Conservation (phyloP, 2,329 filamentous ascomycete genomes). For the Clarireedia paspali region DNA sequence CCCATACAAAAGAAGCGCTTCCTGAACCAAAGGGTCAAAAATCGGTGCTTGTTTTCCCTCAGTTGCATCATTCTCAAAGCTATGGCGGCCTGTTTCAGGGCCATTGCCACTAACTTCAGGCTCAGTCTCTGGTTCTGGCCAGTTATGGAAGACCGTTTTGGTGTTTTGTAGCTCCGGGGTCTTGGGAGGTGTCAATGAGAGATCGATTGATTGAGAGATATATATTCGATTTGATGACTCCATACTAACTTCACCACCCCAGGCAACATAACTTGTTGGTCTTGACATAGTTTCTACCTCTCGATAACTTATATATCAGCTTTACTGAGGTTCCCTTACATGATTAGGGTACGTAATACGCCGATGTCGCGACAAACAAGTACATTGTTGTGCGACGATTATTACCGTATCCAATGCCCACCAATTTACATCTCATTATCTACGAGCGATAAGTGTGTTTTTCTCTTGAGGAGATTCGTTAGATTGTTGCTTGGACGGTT, state of each 20-base stretch:
- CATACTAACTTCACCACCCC: neutral
- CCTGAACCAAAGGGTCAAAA: constrained; percentile 30
- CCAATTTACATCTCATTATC: no score
- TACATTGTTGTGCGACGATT: no score
- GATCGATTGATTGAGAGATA: constrained; percentile 17
- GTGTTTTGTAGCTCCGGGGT: constrained; percentile 11
- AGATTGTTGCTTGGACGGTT: no score
- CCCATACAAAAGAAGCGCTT: constrained; percentile 42
- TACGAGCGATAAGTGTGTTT: no score
- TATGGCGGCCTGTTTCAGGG: neutral
- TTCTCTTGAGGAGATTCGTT: no score
- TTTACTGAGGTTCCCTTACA: no score
- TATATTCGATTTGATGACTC: constrained; percentile 8
- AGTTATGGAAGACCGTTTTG: constrained; percentile 15
- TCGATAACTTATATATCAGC: no score
- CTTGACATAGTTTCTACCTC: no score
- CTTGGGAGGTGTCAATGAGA: constrained; percentile 17
- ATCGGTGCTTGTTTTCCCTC: neutral
- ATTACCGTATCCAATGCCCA: no score
- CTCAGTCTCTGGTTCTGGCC: constrained; percentile 20
- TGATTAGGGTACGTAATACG: no score
- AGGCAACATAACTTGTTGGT: no score
- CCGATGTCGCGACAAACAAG: no score
- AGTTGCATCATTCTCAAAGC: neutral
- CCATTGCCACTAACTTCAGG: constrained; percentile 11